These are phyloP conservation scores for Coelastrella sp. DNA, from an alignment of 139 green algal species.

Conservation along the genomic window DNA sequence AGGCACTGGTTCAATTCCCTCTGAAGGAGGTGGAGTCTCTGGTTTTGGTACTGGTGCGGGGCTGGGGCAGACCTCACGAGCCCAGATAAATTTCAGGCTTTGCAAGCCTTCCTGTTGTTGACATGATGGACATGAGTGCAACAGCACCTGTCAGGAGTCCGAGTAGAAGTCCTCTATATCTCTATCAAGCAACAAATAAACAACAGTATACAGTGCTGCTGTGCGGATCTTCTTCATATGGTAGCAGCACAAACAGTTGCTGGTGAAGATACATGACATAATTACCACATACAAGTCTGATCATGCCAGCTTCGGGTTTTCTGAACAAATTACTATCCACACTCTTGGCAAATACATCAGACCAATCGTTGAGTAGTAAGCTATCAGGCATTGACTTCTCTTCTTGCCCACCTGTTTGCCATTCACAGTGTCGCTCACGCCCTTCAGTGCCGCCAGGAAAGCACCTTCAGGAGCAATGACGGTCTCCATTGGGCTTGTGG, in stretches of 20 bases:
- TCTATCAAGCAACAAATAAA: too few relatives aligned
- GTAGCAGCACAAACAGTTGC: too few relatives aligned
- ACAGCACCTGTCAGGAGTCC: neutral
- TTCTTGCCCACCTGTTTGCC: neutral
- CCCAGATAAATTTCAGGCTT: slow-evolving; percentile 36
- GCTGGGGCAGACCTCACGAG: neutral
- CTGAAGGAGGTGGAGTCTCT: neutral
- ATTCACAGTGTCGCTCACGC: neutral
- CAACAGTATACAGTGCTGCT: too few relatives aligned
- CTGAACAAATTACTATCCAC: too few relatives aligned
- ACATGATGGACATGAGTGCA: neutral
- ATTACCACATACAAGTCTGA: too few relatives aligned
- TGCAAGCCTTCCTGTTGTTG: slow-evolving; percentile 22
- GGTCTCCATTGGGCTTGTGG: neutral
- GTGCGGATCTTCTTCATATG: too few relatives aligned
- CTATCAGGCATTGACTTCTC: neutral
- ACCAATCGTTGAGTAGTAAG: neutral
- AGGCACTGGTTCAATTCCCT: neutral
- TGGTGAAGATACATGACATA: too few relatives aligned
- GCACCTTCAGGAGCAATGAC: neutral
- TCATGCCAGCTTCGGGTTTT: too few relatives aligned
- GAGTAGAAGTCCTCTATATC: neutral
- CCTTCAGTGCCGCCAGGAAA: slow-evolving; percentile 24
- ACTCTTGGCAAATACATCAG: neutral
- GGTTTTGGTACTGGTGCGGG: neutral